phyloP scores from a whole-genome alignment of 2,329 filamentous ascomycete genomes.

The Alternaria brassicae region DNA sequence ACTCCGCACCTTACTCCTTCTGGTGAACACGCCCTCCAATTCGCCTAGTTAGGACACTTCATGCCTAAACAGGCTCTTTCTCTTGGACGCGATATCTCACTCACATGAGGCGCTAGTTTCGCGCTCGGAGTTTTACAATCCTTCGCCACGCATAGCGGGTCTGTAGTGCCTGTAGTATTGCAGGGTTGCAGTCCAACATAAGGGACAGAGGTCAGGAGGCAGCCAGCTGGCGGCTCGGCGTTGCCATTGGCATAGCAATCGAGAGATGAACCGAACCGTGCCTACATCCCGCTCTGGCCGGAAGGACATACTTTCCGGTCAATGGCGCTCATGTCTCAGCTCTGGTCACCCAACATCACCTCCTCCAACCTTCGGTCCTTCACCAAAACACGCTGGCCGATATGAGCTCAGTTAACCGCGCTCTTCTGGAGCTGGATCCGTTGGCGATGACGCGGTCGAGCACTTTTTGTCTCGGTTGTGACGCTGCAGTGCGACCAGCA shows the following conservation, averaged over 20 bases:
- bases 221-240: background rate
- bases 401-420: background rate
- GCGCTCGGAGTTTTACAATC: background rate
- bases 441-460: background rate
- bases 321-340: conserved; percentile 6
- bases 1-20: conserved; percentile 3
- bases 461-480: conserved; percentile 1
- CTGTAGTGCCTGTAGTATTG: conserved; percentile 1
- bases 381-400: background rate
- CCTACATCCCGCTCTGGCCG: background rate
- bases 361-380: conserved; percentile 8
- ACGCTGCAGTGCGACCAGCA: conserved; percentile 8
- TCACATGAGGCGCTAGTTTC: background rate
- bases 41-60: background rate
- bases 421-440: background rate
- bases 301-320: conserved; percentile 5
- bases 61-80: background rate
- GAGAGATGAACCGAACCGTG: background rate
- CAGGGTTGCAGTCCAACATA: background rate
- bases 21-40: background rate
- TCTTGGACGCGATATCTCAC: background rate
- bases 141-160: background rate
- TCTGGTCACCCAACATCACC: conserved; percentile 1
- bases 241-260: background rate
- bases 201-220: background rate